Conservation (phyloP, 78 protist species). For the Planoprotostelium fungivorum region DNA sequence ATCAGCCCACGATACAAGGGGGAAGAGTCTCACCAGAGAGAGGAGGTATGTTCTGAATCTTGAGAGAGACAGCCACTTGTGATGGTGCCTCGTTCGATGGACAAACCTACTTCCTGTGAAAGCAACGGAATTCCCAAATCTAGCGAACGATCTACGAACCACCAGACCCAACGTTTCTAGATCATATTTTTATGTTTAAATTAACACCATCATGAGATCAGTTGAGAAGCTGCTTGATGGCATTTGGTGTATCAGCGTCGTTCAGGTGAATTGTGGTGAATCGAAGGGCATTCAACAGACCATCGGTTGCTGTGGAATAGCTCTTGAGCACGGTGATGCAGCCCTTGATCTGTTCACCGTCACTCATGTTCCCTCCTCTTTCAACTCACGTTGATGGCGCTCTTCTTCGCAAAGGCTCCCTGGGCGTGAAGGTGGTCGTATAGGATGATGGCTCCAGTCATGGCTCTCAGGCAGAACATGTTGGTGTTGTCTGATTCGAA, state of each 20-base stretch:
- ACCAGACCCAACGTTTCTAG: too few relatives aligned
- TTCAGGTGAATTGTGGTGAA: slow-evolving; percentile 76
- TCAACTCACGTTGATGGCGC: slow-evolving; percentile 52
- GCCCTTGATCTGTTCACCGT: slow-evolving; percentile 26
- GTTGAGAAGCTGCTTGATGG: slow-evolving; percentile 45
- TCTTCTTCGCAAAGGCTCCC: slow-evolving; percentile 76
- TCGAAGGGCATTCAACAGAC: slow-evolving; percentile 74
- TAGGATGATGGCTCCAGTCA: slow-evolving; percentile 72
- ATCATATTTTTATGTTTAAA: not conserved
- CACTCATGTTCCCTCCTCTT: not conserved
- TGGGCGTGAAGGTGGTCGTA: slow-evolving; percentile 69
- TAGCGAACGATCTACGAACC: too few relatives aligned
- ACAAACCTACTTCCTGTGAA: too few relatives aligned
- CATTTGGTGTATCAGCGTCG: slow-evolving; percentile 70
- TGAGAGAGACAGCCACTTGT: too few relatives aligned
- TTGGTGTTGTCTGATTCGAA: slow-evolving; percentile 48
- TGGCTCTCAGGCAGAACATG: slow-evolving; percentile 71
- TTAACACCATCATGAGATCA: not conserved
- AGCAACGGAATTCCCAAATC: too few relatives aligned
- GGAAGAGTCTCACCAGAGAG: too few relatives aligned
- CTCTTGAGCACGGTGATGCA: slow-evolving; percentile 58
- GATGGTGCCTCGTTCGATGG: too few relatives aligned
- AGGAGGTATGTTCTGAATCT: too few relatives aligned
- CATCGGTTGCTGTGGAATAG: slow-evolving; percentile 30
- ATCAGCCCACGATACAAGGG: too few relatives aligned